phyloP scores from a whole-genome alignment of 441 rosid species.

The Geranium incanum region DNA sequence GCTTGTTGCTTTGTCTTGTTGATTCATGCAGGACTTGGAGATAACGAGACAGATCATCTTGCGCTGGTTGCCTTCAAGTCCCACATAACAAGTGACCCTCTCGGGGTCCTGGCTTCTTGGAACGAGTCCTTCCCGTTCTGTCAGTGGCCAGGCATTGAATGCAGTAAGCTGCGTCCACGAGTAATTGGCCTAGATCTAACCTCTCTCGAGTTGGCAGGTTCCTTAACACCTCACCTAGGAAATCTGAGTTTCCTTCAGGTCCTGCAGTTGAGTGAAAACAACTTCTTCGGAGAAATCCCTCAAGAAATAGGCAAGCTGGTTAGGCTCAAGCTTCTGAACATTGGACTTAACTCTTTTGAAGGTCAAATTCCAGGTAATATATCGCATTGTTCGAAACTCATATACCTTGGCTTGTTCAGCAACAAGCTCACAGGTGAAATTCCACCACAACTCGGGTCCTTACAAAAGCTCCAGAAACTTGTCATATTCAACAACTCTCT shows the following conservation, averaged over 20 bases:
- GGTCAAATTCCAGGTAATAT: background rate
- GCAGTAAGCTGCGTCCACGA: constrained; percentile 7
- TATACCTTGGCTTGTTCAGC: rapidly evolving
- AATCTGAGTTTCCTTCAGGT: background rate
- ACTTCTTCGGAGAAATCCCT: background rate
- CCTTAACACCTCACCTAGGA: background rate
- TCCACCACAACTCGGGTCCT: too few species aligned
- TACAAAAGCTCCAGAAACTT: too few species aligned
- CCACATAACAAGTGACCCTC: constrained; percentile 6
- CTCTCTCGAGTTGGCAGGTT: background rate
- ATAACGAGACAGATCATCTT: constrained; percentile 1
- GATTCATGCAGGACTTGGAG: too few species aligned
- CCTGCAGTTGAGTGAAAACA: background rate
- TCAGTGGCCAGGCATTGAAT: constrained; percentile 12
- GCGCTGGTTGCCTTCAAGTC: constrained; percentile 12
- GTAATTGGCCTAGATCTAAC: background rate
- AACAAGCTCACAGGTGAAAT: too few species aligned
- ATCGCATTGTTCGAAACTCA: background rate
- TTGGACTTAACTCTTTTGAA: background rate
- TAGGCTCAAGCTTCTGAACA: background rate
- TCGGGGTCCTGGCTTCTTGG: constrained; percentile 11
- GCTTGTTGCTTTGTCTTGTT: too few species aligned
- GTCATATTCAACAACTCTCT: too few species aligned
- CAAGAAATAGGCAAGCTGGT: background rate
- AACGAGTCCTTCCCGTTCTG: constrained; percentile 18